Evolutionary conservation across 371 early-diverging fungal genomes (phyloP).

Genomic region (Dinochytrium kinnereticum): DNA sequence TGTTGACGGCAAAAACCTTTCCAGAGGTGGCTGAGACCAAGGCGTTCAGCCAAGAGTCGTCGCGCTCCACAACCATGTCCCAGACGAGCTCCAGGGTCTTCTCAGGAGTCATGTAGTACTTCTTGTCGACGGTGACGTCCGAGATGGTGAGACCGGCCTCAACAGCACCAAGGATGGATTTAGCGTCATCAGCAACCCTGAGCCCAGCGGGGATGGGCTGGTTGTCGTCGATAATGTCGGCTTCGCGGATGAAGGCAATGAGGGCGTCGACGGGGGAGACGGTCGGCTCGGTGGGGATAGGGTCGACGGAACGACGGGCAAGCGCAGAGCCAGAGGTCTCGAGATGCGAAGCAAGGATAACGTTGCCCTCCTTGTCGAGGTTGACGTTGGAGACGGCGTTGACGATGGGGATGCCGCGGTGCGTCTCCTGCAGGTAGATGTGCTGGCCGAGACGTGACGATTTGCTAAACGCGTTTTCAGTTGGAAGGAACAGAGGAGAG

Average conservation of each 20-base stretch:
- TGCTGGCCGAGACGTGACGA: conserved; percentile 53
- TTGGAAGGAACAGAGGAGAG: too few species aligned
- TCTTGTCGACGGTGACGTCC: conserved; percentile 35
- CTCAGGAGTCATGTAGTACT: conserved; percentile 20
- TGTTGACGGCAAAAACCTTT: conserved; percentile 26
- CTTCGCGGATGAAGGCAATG: background rate
- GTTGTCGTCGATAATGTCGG: background rate
- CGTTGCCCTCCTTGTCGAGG: conserved; percentile 36
- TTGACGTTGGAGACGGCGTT: conserved; percentile 86
- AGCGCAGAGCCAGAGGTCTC: conserved; percentile 63
- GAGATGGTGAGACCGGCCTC: conserved; percentile 10
- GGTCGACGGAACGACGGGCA: conserved; percentile 1
- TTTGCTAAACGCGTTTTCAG: conserved; percentile 18
- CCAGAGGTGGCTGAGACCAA: conserved; percentile 27
- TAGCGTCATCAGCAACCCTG: background rate
- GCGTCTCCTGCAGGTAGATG: conserved; percentile 51
- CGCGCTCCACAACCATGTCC: background rate
- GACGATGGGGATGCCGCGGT: conserved; percentile 74
- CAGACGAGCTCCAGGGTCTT: background rate
- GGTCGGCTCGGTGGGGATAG: background rate
- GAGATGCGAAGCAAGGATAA: background rate
- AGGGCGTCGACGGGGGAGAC: conserved; percentile 1
- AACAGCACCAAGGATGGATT: conserved; percentile 12
- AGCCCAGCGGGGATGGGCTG: background rate
- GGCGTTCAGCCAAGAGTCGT: conserved; percentile 23